Base-by-base conservation (phyloP, 164 flowering plant genomes). In the Macadamia integrifolia region DNA sequence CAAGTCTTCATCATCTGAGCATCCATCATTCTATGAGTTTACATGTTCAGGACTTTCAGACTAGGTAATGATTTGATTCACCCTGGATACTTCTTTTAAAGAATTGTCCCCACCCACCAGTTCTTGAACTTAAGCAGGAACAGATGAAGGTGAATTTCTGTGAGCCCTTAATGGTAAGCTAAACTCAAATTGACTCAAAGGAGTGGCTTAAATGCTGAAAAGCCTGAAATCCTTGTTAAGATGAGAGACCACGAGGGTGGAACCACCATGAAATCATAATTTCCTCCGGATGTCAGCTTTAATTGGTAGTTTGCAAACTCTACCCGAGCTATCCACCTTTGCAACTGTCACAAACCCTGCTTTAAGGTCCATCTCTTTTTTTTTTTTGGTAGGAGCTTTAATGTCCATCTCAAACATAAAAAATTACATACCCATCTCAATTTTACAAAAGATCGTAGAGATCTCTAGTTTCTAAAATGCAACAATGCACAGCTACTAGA, bases 241-340 rank as follows among this genome's bases (percentile, higher is more conserved):
- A 83, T 90, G 95, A 71, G 88, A 82, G 70, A 90, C 81, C 96
- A 92, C 86, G 74, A 92, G 88, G 17, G 85, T 88, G 57, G 98
- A 92, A 70, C 87, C 91, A 67, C 98, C 98, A 78, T 95, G 98
- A 80, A 88, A 86, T 80, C 89, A 90, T 64, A 92, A 74, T 53
- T 90, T 86, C 74, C 67, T 85, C 14, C 89, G 89, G 55, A 92
- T 83, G 71, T 81, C 86, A 60, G 96, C 82, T 82, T 78, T 88
- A 28, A 92, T 75, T 50, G 90, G 98, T 32, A 92, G 74, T 75
- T 75, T 86, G 29, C 85, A 84, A 80, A 84, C 86, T 84, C 75
- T 86, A 43, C 98, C 98, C 71, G 83, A 90, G 58, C 58, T 77
- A 67, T 80, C 87, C 23, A 92, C 92, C 71, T 90, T 85, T 43